Evolutionary conservation across 2,329 filamentous ascomycete species (phyloP).

Genomic region (Myriosclerotinia scirpicola): DNA sequence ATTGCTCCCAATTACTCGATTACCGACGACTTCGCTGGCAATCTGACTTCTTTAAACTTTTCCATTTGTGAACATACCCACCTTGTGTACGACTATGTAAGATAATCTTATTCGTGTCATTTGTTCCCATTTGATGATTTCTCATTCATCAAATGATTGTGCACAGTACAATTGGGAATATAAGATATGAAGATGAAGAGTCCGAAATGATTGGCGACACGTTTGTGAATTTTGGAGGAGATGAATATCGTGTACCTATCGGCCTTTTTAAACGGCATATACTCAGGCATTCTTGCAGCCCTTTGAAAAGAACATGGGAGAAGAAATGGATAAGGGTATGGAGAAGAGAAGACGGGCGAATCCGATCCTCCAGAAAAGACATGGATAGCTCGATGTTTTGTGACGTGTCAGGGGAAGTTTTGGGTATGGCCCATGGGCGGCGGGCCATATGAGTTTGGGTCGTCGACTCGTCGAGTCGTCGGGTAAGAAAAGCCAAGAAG

Average conservation of each 20-base stretch:
- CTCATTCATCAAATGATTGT: not conserved
- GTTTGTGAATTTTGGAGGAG: not conserved
- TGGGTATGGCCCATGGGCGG: not conserved
- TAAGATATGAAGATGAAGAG: not conserved
- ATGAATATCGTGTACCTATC: constrained; percentile 18
- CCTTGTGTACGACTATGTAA: not conserved
- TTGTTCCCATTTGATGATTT: constrained; percentile 6
- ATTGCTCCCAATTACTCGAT: constrained; percentile 7
- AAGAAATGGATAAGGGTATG: not conserved
- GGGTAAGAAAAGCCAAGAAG: not conserved
- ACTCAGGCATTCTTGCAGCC: constrained; percentile 13
- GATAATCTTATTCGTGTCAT: not conserved
- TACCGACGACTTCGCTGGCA: constrained; percentile 23
- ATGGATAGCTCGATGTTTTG: not conserved
- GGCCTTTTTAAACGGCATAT: not conserved
- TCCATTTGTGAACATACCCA: constrained; percentile 19
- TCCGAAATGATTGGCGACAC: constrained; percentile 18
- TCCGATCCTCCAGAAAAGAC: not conserved
- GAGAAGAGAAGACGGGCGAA: not conserved
- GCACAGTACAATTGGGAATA: not conserved
- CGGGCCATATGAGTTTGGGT: not conserved
- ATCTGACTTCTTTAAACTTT: constrained; percentile 25
- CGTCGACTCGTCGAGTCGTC: too few relatives aligned
- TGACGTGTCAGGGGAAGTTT: constrained; percentile 19
- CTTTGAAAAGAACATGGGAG: not conserved